phyloP scores from a whole-genome alignment of 257 asterid genomes.

The Jaltomata sinuosa region DNA sequence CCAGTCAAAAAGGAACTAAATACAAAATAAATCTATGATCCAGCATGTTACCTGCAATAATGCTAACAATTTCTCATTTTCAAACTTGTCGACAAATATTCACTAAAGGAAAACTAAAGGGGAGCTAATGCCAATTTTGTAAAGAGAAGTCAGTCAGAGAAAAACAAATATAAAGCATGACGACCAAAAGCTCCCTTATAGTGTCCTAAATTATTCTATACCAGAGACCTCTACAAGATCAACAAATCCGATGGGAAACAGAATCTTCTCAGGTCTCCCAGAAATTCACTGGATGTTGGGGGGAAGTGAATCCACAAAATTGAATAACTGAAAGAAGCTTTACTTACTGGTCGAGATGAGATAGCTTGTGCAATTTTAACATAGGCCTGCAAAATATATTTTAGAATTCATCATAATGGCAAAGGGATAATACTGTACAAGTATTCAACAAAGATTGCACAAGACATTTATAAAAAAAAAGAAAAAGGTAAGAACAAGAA shows the following conservation, averaged over 20 bases:
- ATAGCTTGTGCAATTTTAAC: constrained; percentile 96
- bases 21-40: neutral
- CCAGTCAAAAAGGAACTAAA: neutral
- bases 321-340: neutral
- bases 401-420: constrained; percentile 2
- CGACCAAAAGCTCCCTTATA: neutral
- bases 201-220: neutral
- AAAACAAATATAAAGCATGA: neutral
- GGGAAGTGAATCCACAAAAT: neutral
- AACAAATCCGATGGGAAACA: neutral
- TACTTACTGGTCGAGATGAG: constrained; percentile 90
- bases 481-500: neutral
- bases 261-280: neutral
- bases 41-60: neutral
- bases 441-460: neutral
- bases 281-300: neutral
- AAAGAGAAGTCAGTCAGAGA: neutral
- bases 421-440: neutral
- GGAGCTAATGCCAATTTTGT: neutral
- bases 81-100: neutral
- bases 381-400: constrained; percentile 59
- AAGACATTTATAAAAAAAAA: neutral
- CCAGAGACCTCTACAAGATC: neutral
- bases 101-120: neutral
- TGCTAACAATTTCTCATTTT: neutral